Evolutionary conservation across 768 basidiomycete genomes (phyloP).

Genomic region (Clitopilus passeckerianus): DNA sequence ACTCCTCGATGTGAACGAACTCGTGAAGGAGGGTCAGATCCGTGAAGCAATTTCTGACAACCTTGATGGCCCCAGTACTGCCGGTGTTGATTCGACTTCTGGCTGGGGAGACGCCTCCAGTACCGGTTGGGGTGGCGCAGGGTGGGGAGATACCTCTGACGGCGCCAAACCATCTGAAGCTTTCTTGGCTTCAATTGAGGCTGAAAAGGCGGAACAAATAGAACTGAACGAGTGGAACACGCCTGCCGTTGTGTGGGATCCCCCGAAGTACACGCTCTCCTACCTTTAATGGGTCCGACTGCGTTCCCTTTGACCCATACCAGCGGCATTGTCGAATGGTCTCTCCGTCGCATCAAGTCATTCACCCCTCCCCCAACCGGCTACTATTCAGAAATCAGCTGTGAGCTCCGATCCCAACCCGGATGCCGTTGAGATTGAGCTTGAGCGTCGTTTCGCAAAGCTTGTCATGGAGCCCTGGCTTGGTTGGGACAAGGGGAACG

Average conservation of each 20-base stretch:
- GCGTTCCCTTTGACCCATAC: conserved; percentile 57
- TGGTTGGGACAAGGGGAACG: conserved; percentile 30
- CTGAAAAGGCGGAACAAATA: neutral
- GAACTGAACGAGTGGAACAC: neutral
- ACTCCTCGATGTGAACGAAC: conserved; percentile 10
- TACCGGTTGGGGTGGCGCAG: neutral
- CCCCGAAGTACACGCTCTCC: conserved; percentile 22
- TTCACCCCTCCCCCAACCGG: conserved; percentile 31
- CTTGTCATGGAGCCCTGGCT: conserved; percentile 36
- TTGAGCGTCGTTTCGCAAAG: conserved; percentile 29
- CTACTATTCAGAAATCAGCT: conserved; percentile 19
- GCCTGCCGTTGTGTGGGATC: conserved; percentile 12
- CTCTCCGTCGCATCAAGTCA: conserved; percentile 51
- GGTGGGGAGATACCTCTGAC: conserved; percentile 2
- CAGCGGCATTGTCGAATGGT: conserved; percentile 61
- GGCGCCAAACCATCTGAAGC: neutral
- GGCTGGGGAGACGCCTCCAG: neutral
- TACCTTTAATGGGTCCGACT: conserved; percentile 48
- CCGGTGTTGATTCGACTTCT: conserved; percentile 4
- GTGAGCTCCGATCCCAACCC: conserved; percentile 17
- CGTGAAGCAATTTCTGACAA: conserved; percentile 10
- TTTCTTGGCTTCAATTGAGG: neutral
- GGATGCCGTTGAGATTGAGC: conserved; percentile 30
- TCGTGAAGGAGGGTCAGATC: conserved; percentile 8
- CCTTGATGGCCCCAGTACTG: conserved; percentile 6